Conservation (phyloP, 2,329 filamentous ascomycete species). For the Botryotinia narcissicola region DNA sequence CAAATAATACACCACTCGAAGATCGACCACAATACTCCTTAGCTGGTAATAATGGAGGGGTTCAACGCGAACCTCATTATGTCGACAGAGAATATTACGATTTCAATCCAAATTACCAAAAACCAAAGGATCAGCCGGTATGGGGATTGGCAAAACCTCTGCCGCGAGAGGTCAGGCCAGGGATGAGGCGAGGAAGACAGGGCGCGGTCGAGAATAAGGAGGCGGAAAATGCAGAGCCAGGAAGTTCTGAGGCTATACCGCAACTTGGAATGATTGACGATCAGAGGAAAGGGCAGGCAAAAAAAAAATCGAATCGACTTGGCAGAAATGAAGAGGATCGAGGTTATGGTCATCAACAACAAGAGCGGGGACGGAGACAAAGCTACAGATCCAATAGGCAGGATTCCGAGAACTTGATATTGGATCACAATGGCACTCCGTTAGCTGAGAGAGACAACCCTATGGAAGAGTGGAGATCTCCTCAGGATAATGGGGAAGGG, state of each 20-base stretch:
- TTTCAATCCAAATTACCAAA: constrained; percentile 26
- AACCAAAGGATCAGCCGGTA: constrained; percentile 23
- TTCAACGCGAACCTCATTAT: constrained; percentile 17
- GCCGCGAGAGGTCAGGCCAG: constrained; percentile 25
- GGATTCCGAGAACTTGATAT: constrained; percentile 6
- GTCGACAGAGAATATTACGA: constrained; percentile 25
- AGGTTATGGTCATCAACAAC: constrained; percentile 16
- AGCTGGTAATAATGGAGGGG: constrained; percentile 5
- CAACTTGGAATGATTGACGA: constrained; percentile 26
- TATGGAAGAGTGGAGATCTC: constrained; percentile 23
- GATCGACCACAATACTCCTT: constrained; percentile 10
- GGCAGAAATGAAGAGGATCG: constrained; percentile 4
- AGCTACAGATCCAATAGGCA: constrained; percentile 9
- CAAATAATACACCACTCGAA: background rate
- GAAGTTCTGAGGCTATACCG: constrained; percentile 20
- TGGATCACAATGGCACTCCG: constrained; percentile 14
- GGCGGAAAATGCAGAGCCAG: constrained; percentile 18
- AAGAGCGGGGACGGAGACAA: background rate
- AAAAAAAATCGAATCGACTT: constrained; percentile 10
- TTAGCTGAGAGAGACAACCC: constrained; percentile 22
- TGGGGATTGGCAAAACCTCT: constrained; percentile 28
- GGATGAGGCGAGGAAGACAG: constrained; percentile 22
- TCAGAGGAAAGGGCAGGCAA: constrained; percentile 18
- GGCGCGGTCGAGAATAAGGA: constrained; percentile 20
- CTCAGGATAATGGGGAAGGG: background rate